Evolutionary conservation across 345 rosid genomes (phyloP).

Genomic region (Mercurialis annua): DNA sequence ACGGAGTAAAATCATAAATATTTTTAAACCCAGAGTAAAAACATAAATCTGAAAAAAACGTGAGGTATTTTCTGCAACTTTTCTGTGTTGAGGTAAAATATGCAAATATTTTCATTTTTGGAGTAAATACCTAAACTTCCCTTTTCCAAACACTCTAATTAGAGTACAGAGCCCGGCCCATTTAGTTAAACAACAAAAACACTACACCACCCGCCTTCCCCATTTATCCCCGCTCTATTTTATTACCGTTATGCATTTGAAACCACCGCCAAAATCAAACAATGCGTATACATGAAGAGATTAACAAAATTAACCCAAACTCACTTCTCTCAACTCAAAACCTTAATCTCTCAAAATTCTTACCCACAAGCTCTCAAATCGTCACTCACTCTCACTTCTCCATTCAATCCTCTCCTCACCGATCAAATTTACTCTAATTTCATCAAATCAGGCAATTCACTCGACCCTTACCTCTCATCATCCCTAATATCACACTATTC

Average conservation of each 20-base stretch:
- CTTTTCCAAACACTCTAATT: no score
- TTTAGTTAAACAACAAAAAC: not conserved
- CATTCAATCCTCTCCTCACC: constrained; percentile 24
- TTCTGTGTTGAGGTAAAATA: no score
- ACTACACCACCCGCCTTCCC: not conserved
- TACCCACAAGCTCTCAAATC: constrained; percentile 28
- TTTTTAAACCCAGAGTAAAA: no score
- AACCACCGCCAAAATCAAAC: no score
- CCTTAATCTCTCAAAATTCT: constrained; percentile 20
- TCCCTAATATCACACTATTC: constrained; percentile 37
- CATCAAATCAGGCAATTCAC: constrained; percentile 34
- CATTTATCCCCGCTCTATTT: constrained; percentile 3
- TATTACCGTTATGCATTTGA: no score
- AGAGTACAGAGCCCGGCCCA: no score
- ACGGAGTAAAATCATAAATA: no score
- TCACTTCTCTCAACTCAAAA: constrained; percentile 12
- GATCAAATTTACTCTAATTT: constrained; percentile 38
- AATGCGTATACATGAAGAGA: constrained; percentile 33
- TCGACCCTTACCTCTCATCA: constrained; percentile 30
- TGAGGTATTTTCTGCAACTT: no score
- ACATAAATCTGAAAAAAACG: no score
- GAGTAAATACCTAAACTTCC: no score
- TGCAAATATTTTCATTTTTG: no score
- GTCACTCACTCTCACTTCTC: constrained; percentile 15
- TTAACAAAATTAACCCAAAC: not conserved